Conservation (phyloP, 169 alveolate genomes). For the Eimeria acervulina region DNA sequence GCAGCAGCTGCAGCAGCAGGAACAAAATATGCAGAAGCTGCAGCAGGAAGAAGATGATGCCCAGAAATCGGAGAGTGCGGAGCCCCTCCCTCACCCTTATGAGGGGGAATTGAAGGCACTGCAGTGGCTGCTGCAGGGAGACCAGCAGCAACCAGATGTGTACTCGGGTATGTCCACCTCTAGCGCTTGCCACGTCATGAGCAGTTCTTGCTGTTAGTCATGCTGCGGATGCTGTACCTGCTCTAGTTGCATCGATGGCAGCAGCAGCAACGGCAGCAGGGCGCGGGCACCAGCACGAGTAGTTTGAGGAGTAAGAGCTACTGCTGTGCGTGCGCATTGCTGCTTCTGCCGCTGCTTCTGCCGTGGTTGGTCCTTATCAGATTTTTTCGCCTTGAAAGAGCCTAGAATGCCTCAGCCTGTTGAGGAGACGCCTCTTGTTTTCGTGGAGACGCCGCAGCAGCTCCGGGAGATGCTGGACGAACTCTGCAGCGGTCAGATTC, state of each 20-base stretch:
- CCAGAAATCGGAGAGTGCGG: background rate
- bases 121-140: constrained; percentile 57
- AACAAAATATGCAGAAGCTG: background rate
- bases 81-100: constrained; percentile 83
- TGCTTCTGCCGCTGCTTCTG: constrained; percentile 16
- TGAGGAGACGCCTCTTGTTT: constrained; percentile 89
- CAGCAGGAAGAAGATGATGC: constrained; percentile 36
- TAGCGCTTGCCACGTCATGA: background rate
- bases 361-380: background rate
- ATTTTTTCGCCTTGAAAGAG: constrained; percentile 21
- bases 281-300: background rate
- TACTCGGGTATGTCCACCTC: background rate
- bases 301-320: background rate
- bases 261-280: background rate
- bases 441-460: constrained; percentile 88
- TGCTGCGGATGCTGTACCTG: background rate
- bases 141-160: constrained; percentile 13
- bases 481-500: constrained; percentile 74
- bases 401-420: constrained; percentile 9
- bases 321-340: background rate
- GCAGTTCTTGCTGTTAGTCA: background rate
- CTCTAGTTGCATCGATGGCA: background rate
- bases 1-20: constrained; percentile 78
- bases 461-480: constrained; percentile 89
- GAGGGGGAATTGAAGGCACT: constrained; percentile 74